phyloP scores from a whole-genome alignment of 148 eudicot species.

The Silene latifolia region DNA sequence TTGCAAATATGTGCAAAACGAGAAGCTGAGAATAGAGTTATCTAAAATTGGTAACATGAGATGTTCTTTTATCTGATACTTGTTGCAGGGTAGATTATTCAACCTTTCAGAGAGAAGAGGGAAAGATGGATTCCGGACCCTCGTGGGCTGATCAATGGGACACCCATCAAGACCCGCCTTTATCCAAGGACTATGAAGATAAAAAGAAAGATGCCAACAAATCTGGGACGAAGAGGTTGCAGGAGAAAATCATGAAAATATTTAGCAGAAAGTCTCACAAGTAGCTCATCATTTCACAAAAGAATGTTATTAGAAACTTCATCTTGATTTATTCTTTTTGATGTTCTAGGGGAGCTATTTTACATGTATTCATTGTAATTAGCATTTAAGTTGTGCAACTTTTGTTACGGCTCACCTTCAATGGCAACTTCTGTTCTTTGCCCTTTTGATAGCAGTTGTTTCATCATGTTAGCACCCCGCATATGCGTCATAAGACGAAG shows the following conservation, averaged over 20 bases:
- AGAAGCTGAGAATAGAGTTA: conserved; percentile 13
- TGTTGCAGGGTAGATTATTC: background rate
- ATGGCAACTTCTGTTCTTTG: background rate
- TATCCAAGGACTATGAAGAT: conserved; percentile 30
- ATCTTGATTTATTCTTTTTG: background rate
- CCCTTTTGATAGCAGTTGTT: background rate
- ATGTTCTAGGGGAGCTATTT: background rate
- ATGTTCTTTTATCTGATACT: background rate
- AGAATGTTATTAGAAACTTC: background rate
- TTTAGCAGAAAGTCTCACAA: conserved; percentile 54
- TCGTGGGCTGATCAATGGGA: conserved; percentile 97
- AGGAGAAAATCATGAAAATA: conserved; percentile 44
- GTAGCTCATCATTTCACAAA: background rate
- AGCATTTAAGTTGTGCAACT: background rate
- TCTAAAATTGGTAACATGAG: conserved; percentile 16
- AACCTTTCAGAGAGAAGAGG: background rate
- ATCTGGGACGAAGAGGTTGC: conserved; percentile 38
- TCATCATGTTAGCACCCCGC: too few relatives aligned
- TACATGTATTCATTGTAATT: background rate
- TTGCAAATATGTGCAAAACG: conserved; percentile 9
- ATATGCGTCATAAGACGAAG: too few relatives aligned
- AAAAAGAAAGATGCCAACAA: conserved; percentile 36
- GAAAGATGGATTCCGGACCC: conserved; percentile 58
- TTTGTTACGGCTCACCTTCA: background rate
- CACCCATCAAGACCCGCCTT: conserved; percentile 39